These are phyloP conservation scores for Claviceps sp. DNA, from an alignment of 2,329 filamentous ascomycete species.

Conservation along the genomic window DNA sequence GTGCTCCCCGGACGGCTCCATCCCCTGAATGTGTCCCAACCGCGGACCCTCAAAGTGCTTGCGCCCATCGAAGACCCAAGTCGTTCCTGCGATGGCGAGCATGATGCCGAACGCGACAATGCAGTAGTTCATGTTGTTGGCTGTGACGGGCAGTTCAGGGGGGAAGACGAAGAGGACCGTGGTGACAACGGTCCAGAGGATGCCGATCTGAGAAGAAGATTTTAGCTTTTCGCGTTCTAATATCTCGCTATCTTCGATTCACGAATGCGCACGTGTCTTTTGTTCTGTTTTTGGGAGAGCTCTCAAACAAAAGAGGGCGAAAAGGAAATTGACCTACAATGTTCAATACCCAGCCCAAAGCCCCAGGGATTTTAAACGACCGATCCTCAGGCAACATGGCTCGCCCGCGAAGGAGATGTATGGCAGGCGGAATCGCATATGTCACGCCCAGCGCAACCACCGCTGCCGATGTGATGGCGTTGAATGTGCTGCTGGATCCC, in stretches of 20 bases:
- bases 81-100: conserved; percentile 27
- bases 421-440: conserved; percentile 60
- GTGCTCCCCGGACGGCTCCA: background rate
- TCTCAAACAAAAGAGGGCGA: background rate
- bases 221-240: too few species aligned
- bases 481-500: conserved; percentile 53
- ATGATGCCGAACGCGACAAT: conserved; percentile 35
- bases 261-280: too few species aligned
- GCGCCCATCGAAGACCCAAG: conserved; percentile 34
- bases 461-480: conserved; percentile 57
- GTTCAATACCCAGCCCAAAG: conserved; percentile 24
- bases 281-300: too few species aligned
- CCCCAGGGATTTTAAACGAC: conserved; percentile 23
- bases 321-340: conserved; percentile 7
- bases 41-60: conserved; percentile 30
- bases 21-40: conserved; percentile 7
- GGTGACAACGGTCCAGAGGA: conserved; percentile 53
- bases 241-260: too few species aligned
- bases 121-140: conserved; percentile 53
- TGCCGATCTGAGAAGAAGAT: conserved; percentile 25
- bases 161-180: conserved; percentile 67
- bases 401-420: conserved; percentile 55
- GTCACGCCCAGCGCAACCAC: conserved; percentile 62
- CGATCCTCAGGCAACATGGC: conserved; percentile 45
- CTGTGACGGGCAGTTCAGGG: conserved; percentile 48